Conservation (phyloP, 345 rosid genomes). For the Eucalyptus camaldulensis region DNA sequence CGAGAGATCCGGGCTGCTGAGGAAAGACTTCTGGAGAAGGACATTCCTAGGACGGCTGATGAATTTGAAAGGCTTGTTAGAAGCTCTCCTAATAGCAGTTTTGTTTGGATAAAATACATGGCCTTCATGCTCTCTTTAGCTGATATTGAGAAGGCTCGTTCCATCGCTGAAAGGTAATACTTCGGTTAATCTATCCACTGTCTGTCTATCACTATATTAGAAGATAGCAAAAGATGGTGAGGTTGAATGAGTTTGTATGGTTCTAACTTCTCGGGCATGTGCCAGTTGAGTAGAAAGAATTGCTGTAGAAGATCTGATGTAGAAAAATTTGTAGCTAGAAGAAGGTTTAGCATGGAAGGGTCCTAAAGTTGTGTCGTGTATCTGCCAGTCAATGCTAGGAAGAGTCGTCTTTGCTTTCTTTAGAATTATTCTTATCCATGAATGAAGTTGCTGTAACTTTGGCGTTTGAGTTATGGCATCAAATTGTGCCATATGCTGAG, state of each 20-base stretch:
- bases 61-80: conserved; percentile 88
- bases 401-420: neutral
- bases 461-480: neutral
- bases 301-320: neutral
- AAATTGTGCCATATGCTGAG: neutral
- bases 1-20: conserved; percentile 83
- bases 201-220: neutral
- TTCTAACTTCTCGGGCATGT: neutral
- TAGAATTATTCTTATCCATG: neutral
- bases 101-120: conserved; percentile 90
- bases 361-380: neutral
- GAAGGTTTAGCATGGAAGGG: neutral
- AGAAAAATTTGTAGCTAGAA: neutral
- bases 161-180: conserved; percentile 81
- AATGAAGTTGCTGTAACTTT: neutral
- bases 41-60: conserved; percentile 71
- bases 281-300: neutral
- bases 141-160: conserved; percentile 83
- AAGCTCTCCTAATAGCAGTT: conserved; percentile 92
- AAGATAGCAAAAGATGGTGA: neutral
- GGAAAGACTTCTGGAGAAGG: conserved; percentile 72
- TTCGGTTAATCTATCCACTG: neutral
- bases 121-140: conserved; percentile 71
- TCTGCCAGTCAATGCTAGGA: neutral
- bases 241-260: neutral